These are phyloP conservation scores for Cladosporium austrohemisphaericum DNA, from an alignment of 2,329 filamentous ascomycete genomes.

Conservation along the genomic window DNA sequence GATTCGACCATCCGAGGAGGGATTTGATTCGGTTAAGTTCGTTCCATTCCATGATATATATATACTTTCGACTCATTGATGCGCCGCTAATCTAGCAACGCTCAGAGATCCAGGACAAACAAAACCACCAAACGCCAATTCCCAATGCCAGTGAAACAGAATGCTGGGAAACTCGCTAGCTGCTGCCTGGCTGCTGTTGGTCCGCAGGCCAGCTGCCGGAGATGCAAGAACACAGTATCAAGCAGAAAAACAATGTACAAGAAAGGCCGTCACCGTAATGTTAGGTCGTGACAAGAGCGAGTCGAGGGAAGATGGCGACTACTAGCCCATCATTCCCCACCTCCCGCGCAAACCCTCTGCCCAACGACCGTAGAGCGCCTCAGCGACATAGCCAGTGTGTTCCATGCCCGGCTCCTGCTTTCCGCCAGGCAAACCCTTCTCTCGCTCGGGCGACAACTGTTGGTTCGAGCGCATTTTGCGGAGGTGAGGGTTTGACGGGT, in stretches of 20 bases:
- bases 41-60: too few species aligned
- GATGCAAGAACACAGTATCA: background rate
- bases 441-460: slow-evolving; percentile 42
- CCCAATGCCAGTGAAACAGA: too few species aligned
- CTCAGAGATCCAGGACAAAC: too few species aligned
- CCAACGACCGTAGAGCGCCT: slow-evolving; percentile 90
- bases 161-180: too few species aligned
- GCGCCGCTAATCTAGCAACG: too few species aligned
- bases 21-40: too few species aligned
- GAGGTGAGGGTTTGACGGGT: slow-evolving; percentile 79
- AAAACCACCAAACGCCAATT: too few species aligned
- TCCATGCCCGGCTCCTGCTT: slow-evolving; percentile 73
- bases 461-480: slow-evolving; percentile 63
- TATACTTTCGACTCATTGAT: too few species aligned
- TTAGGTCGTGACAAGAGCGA: too few species aligned
- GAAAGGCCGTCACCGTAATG: too few species aligned
- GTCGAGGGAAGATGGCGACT: too few species aligned
- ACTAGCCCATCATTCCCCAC: slow-evolving; percentile 32
- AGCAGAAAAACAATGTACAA: background rate
- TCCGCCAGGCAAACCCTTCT: slow-evolving; percentile 53
- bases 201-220: background rate
- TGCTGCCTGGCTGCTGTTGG: slow-evolving; percentile 1
- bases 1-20: too few species aligned
- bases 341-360: slow-evolving; percentile 67
- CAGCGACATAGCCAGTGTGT: slow-evolving; percentile 81